Conservation (phyloP, 192 early-diverging fungal species). For the Entomortierella lignicola region DNA sequence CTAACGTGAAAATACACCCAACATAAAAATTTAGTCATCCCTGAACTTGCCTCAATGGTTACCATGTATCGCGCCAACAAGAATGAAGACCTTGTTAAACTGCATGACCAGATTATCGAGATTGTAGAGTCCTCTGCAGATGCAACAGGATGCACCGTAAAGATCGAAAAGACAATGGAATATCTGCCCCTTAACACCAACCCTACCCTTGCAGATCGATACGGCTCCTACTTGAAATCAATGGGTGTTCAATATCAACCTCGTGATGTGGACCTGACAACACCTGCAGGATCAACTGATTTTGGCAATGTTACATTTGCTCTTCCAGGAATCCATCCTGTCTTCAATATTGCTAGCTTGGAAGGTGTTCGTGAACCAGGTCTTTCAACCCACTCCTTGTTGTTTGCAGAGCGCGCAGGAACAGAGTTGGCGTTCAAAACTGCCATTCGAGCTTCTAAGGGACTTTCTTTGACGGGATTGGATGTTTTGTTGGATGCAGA, state of each 20-base stretch:
- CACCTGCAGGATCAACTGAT: slow-evolving; percentile 69
- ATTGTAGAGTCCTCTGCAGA: slow-evolving; percentile 74
- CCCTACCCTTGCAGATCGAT: slow-evolving; percentile 59
- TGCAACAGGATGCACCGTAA: slow-evolving; percentile 77
- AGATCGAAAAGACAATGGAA: slow-evolving; percentile 47
- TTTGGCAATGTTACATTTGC: slow-evolving; percentile 79
- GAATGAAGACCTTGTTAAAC: slow-evolving; percentile 60
- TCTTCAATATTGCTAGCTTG: slow-evolving; percentile 66
- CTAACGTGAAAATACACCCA: not conserved
- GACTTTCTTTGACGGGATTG: slow-evolving; percentile 60
- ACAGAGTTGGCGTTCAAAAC: slow-evolving; percentile 68
- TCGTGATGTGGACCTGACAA: slow-evolving; percentile 45
- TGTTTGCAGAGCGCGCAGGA: slow-evolving; percentile 71
- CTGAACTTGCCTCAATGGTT: slow-evolving; percentile 66
- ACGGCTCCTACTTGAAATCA: slow-evolving; percentile 61
- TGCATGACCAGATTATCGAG: slow-evolving; percentile 65
- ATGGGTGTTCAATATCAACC: slow-evolving; percentile 45
- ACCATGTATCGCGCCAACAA: slow-evolving; percentile 72
- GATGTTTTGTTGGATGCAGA: slow-evolving; percentile 61
- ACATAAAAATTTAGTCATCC: slow-evolving; percentile 68
- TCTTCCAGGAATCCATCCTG: slow-evolving; percentile 71
- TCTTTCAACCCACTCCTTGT: slow-evolving; percentile 68
- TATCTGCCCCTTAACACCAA: slow-evolving; percentile 68
- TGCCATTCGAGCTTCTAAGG: slow-evolving; percentile 64
- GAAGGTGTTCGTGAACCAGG: slow-evolving; percentile 53